Percentiles rank a stretch among this genome's conserved stretches.
These are phyloP conservation scores for Albizia julibrissin DNA, from an alignment of 306 rosid species.

Conservation along the genomic window DNA sequence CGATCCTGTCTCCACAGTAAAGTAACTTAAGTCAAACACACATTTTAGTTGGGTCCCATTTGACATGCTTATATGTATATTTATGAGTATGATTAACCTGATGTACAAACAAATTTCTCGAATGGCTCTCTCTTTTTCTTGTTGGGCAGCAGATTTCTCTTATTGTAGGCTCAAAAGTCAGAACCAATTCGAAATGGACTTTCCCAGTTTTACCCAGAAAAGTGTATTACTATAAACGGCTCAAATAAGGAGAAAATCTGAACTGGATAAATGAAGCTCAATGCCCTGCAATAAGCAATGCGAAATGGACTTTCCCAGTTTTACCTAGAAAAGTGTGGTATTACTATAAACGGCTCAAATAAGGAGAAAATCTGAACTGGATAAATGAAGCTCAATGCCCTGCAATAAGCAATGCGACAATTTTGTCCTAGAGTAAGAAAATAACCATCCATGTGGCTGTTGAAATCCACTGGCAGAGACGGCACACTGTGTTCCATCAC, in stretches of 20 bases:
- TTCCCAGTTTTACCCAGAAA: constrained; percentile 26
- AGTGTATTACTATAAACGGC: constrained; percentile 1
- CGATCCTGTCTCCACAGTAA: constrained; percentile 2
- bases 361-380: constrained; percentile 5
- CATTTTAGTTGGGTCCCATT: neutral
- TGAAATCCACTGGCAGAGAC: constrained; percentile 18
- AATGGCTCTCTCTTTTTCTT: neutral
- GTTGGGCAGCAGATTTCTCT: neutral
- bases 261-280: constrained; percentile 17
- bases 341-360: constrained; percentile 6
- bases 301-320: constrained; percentile 18
- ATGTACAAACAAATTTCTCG: neutral
- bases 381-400: constrained; percentile 8
- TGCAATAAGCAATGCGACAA: neutral
- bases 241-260: neutral
- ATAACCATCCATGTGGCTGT: constrained; percentile 2
- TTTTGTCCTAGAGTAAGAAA: constrained; percentile 14
- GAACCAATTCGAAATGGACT: constrained; percentile 17
- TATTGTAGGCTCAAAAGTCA: neutral
- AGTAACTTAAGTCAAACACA: neutral
- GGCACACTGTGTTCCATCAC: constrained; percentile 14
- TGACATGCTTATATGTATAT: neutral
- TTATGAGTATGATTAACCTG: neutral
- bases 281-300: neutral
- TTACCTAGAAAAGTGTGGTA: constrained; percentile 25